A percentile compares a stretch with the other conserved stretches of the same genome.
These are phyloP conservation scores for Tolypocladium guangdongense DNA, from an alignment of 2,329 filamentous ascomycete species.

Conservation along the genomic window DNA sequence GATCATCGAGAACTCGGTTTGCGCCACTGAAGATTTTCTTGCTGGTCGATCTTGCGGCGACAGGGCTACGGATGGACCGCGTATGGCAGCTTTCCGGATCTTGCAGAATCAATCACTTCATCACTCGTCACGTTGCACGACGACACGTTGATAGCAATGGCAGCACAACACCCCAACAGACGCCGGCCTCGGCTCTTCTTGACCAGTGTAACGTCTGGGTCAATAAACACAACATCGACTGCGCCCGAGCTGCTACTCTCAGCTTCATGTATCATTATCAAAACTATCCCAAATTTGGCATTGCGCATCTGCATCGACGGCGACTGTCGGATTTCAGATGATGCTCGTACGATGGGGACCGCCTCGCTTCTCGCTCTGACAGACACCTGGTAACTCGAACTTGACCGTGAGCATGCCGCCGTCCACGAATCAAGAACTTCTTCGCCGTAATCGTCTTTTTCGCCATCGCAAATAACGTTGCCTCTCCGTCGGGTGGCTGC, in stretches of 20 bases:
- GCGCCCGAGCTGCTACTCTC: slow-evolving; percentile 16
- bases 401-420: slow-evolving; percentile 21
- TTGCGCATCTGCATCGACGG: slow-evolving; percentile 14
- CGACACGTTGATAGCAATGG: slow-evolving; percentile 25
- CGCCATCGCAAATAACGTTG: slow-evolving; percentile 7
- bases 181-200: slow-evolving; percentile 20
- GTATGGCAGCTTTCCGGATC: slow-evolving; percentile 28
- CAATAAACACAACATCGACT: slow-evolving; percentile 21
- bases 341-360: slow-evolving; percentile 5
- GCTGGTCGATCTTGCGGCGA: slow-evolving; percentile 26
- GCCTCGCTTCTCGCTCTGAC: slow-evolving; percentile 12
- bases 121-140: slow-evolving; percentile 26
- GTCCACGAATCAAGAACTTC: slow-evolving; percentile 14
- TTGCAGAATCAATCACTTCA: slow-evolving; percentile 28
- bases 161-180: slow-evolving; percentile 22
- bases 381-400: slow-evolving; percentile 18
- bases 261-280: slow-evolving; percentile 19
- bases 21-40: slow-evolving; percentile 20
- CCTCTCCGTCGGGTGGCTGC: neutral
- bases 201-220: slow-evolving; percentile 21
- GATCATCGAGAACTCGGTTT: slow-evolving; percentile 23
- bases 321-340: slow-evolving; percentile 13
- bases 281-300: slow-evolving; percentile 13
- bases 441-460: slow-evolving; percentile 20
- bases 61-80: slow-evolving; percentile 24